Conservation (phyloP, 768 basidiomycete genomes). For the Boletus eberwhitei region DNA sequence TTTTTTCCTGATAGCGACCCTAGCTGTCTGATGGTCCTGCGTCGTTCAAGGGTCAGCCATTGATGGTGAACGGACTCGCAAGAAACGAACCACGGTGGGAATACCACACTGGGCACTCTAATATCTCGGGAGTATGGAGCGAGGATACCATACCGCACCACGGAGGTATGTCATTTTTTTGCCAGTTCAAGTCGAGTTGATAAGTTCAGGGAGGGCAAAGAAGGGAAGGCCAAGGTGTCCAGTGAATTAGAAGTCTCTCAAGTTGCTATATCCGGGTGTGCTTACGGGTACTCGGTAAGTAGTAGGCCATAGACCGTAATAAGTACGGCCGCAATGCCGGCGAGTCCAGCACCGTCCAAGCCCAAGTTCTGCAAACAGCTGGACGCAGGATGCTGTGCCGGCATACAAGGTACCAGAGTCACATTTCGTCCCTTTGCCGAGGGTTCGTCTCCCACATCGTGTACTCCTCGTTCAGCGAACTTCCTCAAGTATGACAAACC, state of each 20-base stretch:
- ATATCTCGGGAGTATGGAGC: neutral
- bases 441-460: neutral
- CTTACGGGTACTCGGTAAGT: neutral
- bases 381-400: neutral
- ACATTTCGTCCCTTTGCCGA: neutral
- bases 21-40: conserved; percentile 13
- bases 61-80: neutral
- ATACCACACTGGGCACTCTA: neutral
- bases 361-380: neutral
- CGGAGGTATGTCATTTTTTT: neutral
- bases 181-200: neutral
- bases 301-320: neutral
- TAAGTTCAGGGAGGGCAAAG: neutral
- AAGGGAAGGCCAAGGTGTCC: neutral
- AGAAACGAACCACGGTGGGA: conserved; percentile 7
- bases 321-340: neutral
- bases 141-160: neutral
- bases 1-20: conserved; percentile 6
- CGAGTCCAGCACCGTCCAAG: neutral
- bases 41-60: neutral
- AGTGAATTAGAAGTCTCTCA: neutral
- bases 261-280: neutral
- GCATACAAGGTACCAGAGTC: neutral
- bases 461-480: neutral
- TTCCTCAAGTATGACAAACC: neutral